These are phyloP conservation scores for Candida chauliodis DNA, from an alignment of 805 yeast genomes.

Conservation along the genomic window DNA sequence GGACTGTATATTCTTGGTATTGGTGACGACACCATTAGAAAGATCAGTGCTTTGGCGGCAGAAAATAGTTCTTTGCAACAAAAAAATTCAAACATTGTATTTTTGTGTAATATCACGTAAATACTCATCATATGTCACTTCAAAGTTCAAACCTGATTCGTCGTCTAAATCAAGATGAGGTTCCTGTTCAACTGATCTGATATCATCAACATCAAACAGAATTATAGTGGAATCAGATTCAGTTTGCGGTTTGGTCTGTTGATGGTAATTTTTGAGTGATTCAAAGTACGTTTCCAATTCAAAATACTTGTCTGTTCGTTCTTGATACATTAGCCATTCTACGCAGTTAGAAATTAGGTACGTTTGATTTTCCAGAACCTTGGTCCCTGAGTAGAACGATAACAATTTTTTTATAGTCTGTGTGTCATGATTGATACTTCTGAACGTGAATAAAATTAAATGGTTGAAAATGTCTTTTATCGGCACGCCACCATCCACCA, in stretches of 20 bases:
- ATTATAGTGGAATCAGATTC: neutral
- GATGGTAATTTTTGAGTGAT: neutral
- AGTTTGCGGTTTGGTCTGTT: neutral
- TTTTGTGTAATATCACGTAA: neutral
- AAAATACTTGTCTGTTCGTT: neutral
- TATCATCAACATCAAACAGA: neutral
- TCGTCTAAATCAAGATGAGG: too few relatives aligned
- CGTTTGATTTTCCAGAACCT: constrained; percentile 16
- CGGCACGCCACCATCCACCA: constrained; percentile 28
- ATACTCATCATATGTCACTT: constrained; percentile 4
- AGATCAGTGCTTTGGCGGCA: neutral
- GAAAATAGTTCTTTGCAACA: neutral
- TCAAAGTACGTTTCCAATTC: neutral
- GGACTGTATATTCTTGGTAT: neutral
- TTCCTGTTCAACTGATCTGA: constrained; percentile 4
- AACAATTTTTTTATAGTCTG: constrained; percentile 15
- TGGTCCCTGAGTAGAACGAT: constrained; percentile 14
- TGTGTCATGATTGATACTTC: constrained; percentile 13
- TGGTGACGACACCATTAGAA: neutral
- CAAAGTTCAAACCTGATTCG: constrained; percentile 4
- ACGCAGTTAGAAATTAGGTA: constrained; percentile 18
- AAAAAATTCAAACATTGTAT: neutral
- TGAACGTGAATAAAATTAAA: constrained; percentile 19
- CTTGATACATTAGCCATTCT: constrained; percentile 16
- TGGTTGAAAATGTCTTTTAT: constrained; percentile 22